Percentiles rank a stretch among this genome's conserved stretches.
Conservation (phyloP, 768 basidiomycete genomes). For the Kwoniella dejecticola region DNA sequence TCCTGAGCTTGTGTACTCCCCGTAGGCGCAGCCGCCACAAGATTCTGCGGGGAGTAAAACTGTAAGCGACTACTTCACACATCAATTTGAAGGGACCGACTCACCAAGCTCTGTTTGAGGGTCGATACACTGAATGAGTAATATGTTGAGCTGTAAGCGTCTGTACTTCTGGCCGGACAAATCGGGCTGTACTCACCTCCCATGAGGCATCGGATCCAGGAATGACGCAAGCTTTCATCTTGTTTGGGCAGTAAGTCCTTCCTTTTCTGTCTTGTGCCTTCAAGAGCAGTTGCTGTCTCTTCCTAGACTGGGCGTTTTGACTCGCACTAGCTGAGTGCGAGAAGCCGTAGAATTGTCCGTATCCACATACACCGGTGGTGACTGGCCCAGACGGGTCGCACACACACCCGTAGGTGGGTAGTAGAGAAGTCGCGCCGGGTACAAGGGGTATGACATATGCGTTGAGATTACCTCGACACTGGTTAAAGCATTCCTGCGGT, state of each 20-base stretch:
- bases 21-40: conserved; percentile 7
- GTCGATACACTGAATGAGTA: not conserved
- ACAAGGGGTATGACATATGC: conserved; percentile 12
- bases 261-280: not conserved
- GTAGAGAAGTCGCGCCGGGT: not conserved
- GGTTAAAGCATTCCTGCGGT: not conserved
- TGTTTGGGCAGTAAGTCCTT: conserved; percentile 1
- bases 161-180: not conserved
- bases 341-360: conserved; percentile 8
- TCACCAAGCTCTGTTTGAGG: conserved; percentile 9
- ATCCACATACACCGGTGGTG: not conserved
- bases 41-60: not conserved
- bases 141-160: not conserved
- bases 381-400: conserved; percentile 6
- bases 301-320: not conserved
- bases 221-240: conserved; percentile 8
- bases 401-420: conserved; percentile 13
- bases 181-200: not conserved
- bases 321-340: not conserved
- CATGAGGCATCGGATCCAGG: not conserved
- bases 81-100: not conserved
- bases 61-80: not conserved
- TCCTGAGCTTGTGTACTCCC: conserved; percentile 6
- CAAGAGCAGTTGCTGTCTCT: conserved; percentile 6
- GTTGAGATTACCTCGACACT: not conserved